Evolutionary conservation across 192 early-diverging fungal species (phyloP).

Genomic region (Oehlia diaphana): DNA sequence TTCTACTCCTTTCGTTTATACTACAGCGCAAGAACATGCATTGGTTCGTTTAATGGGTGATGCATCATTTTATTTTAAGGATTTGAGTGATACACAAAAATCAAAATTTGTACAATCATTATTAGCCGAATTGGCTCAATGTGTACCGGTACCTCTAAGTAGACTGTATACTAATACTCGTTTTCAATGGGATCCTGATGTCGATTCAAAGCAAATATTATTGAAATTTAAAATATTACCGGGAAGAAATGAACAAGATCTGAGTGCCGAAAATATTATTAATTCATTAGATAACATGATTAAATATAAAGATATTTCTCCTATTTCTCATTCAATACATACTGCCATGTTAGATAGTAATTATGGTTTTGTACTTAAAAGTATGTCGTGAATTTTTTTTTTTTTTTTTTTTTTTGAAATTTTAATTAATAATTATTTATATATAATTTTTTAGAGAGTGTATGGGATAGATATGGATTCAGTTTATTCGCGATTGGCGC

Average conservation of each 20-base stretch:
- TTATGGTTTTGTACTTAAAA: slow-evolving; percentile 3
- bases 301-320: not conserved
- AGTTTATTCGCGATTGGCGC: not conserved
- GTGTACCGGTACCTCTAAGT: not conserved
- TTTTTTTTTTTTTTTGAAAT: not conserved
- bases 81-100: not conserved
- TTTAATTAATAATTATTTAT: not conserved
- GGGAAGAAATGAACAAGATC: not conserved
- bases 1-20: not conserved
- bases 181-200: slow-evolving; percentile 4
- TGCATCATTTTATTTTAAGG: not conserved
- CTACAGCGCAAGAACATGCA: not conserved
- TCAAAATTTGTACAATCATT: not conserved
- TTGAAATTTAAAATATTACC: slow-evolving; percentile 7
- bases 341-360: not conserved
- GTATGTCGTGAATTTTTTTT: not conserved
- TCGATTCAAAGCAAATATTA: not conserved
- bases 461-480: slow-evolving; percentile 7
- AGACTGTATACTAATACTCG: not conserved
- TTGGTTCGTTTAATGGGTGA: not conserved
- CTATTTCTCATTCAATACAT: not conserved
- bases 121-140: not conserved
- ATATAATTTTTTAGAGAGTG: not conserved
- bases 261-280: not conserved
- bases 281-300: not conserved